Evolutionary conservation across 2,329 filamentous ascomycete genomes (phyloP), one percentile per base, ranked within the genome.

Genomic region (Microdochium trichocladiopsis): DNA sequence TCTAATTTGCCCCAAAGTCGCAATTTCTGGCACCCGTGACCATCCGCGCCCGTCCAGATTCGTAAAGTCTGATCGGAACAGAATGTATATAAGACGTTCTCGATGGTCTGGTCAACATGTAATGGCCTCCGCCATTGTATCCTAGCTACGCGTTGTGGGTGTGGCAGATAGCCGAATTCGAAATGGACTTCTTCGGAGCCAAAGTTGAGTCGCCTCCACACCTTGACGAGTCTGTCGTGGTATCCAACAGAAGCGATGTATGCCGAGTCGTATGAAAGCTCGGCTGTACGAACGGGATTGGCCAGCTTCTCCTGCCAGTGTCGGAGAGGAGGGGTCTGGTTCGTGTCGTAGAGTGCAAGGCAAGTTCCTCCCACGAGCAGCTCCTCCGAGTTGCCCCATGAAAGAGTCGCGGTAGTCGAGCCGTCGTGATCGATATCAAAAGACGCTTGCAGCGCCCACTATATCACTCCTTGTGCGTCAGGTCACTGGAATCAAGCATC

Each of bases 71-170:
- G 84, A 65, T 99, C 94, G 14, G 83, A 79, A 60, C 90, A 95
- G 57, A 92, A 83, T 0, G 94, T 96, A 64, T 96, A 97, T 1
- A 99, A 77, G 1, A 95, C 86, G 67, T 96, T 94, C 37, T 94
- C 88, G 52, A 87, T 80, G 5, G 83, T 84, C 64, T 95, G 88
- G 33, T 93, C 89, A 14, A 83, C 72, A 63, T 94, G 83, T 56
- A 83, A 82, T 5, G 90, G 89, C 56, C 83, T 82, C 48, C 90
- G 85, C 95, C 95, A 99, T 65, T 93, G 86, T 54, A 96, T 72
- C 54, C 82, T 84, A 2, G 89, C 93, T n/a, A 99, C 84, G 1
- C 86, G 72, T 24, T 81, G 77, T 1, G 90, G 89, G 66, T 99
- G 94, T n/a, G 84, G 77, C 2, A 99, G 82, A 68, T 97, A 97